Percentiles rank a stretch among this genome's conserved stretches.
These are phyloP conservation scores for Alternaria rosae DNA, from an alignment of 2,329 filamentous ascomycete species.

Conservation along the genomic window DNA sequence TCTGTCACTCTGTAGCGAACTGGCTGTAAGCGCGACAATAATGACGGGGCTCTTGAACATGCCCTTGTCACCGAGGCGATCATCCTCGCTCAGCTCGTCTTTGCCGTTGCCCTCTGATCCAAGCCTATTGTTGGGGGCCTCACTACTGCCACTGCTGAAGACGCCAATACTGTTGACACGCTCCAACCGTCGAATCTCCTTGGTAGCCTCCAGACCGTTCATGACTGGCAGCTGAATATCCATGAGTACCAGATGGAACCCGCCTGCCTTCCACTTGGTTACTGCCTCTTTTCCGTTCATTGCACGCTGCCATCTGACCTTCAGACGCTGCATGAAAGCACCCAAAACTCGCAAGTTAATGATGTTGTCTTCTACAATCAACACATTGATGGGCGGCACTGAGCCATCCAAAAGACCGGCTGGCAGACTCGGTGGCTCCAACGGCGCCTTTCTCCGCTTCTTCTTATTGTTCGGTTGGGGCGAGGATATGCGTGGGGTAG, in stretches of 20 bases:
- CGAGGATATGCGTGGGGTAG: conserved; percentile 59
- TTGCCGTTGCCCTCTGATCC: conserved; percentile 50
- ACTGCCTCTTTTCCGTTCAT: conserved; percentile 95
- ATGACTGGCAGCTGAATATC: conserved; percentile 97
- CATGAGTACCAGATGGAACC: conserved; percentile 97
- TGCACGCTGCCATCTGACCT: conserved; percentile 96
- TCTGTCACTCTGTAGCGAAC: conserved; percentile 90
- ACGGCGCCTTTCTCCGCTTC: conserved; percentile 52
- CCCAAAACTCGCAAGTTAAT: conserved; percentile 95
- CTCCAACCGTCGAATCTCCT: conserved; percentile 90
- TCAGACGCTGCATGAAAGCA: conserved; percentile 93
- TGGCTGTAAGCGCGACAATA: conserved; percentile 95
- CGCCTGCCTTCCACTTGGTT: conserved; percentile 88
- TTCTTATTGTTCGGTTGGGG: conserved; percentile 58
- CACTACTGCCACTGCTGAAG: conserved; percentile 67
- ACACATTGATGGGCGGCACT: conserved; percentile 93
- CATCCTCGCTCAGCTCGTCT: conserved; percentile 63
- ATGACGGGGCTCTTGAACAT: conserved; percentile 97
- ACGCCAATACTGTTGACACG: conserved; percentile 91
- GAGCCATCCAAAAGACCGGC: conserved; percentile 74
- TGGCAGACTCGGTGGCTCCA: conserved; percentile 54
- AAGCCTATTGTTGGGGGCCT: conserved; percentile 41
- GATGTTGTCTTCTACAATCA: conserved; percentile 98
- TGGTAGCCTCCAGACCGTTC: conserved; percentile 92
- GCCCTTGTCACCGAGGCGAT: conserved; percentile 69